These are phyloP conservation scores for Macrolepiota dolichaula DNA, from an alignment of 768 basidiomycete species.

Conservation along the genomic window DNA sequence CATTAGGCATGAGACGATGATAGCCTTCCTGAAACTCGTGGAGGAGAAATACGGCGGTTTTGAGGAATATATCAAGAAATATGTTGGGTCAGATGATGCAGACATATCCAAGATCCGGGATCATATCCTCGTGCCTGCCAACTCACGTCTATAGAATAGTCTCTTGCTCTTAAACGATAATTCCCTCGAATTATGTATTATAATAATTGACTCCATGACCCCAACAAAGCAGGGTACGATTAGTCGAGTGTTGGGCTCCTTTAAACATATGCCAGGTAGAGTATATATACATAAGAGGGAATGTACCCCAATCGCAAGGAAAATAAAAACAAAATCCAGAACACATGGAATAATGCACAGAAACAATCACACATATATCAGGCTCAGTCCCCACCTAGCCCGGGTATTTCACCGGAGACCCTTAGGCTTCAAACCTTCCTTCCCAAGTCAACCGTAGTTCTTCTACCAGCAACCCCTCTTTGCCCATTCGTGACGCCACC, in stretches of 20 bases:
- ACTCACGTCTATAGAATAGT: not conserved
- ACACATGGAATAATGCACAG: not conserved
- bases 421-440: constrained; percentile 18
- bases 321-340: not conserved
- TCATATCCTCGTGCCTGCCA: constrained; percentile 45
- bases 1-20: constrained; percentile 70
- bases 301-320: not conserved
- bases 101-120: constrained; percentile 59
- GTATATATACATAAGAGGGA: not conserved
- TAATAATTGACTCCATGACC: not conserved
- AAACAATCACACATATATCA: not conserved
- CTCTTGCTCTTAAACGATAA: not conserved
- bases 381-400: not conserved
- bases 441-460: constrained; percentile 28
- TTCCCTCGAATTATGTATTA: not conserved
- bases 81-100: constrained; percentile 55
- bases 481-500: constrained; percentile 3
- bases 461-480: constrained; percentile 12
- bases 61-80: constrained; percentile 56
- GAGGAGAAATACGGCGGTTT: constrained; percentile 66
- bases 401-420: not conserved
- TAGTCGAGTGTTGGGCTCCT: not conserved
- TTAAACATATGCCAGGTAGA: not conserved
- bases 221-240: not conserved
- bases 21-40: constrained; percentile 61